These are phyloP conservation scores for Termitomyces sp. DNA, from an alignment of 768 basidiomycete species.

Conservation along the genomic window DNA sequence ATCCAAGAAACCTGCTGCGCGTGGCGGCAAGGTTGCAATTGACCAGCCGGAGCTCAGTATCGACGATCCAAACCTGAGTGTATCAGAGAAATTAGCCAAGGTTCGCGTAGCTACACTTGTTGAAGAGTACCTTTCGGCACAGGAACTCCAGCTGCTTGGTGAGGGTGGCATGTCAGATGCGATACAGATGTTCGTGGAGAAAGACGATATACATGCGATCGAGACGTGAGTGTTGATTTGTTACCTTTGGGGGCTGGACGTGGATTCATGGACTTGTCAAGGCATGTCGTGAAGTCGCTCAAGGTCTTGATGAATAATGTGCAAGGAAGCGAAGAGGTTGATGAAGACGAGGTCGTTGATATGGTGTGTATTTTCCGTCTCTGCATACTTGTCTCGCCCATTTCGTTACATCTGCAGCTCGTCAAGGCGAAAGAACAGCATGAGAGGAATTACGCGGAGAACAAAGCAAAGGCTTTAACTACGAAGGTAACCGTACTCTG, in stretches of 20 bases:
- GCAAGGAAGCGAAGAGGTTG: conserved; percentile 55
- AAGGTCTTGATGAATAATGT: conserved; percentile 65
- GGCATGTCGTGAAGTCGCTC: conserved; percentile 61
- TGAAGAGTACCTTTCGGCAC: conserved; percentile 85
- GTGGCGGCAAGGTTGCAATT: conserved; percentile 53
- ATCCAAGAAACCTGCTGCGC: conserved; percentile 55
- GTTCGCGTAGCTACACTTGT: conserved; percentile 88
- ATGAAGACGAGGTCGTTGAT: conserved; percentile 74
- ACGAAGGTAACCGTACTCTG: conserved; percentile 32
- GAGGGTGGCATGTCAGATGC: conserved; percentile 92
- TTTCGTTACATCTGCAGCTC: conserved; percentile 38
- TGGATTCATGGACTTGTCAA: conserved; percentile 21
- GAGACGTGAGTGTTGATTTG: conserved; percentile 51
- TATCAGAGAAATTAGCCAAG: conserved; percentile 70
- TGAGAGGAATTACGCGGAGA: conserved; percentile 57
- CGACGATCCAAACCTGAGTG: conserved; percentile 64
- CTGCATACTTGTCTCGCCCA: not conserved
- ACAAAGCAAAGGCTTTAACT: conserved; percentile 34
- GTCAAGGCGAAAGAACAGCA: conserved; percentile 66
- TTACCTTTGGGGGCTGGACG: not conserved
- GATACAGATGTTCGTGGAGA: conserved; percentile 93
- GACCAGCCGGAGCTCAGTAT: conserved; percentile 80
- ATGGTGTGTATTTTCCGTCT: conserved; percentile 37
- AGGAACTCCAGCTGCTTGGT: conserved; percentile 87
- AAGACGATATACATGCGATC: conserved; percentile 94